A percentile compares a stretch with the other conserved stretches of the same genome.
Evolutionary conservation across 306 rosid genomes (phyloP).

Genomic region (Gastrolobium bilobum): DNA sequence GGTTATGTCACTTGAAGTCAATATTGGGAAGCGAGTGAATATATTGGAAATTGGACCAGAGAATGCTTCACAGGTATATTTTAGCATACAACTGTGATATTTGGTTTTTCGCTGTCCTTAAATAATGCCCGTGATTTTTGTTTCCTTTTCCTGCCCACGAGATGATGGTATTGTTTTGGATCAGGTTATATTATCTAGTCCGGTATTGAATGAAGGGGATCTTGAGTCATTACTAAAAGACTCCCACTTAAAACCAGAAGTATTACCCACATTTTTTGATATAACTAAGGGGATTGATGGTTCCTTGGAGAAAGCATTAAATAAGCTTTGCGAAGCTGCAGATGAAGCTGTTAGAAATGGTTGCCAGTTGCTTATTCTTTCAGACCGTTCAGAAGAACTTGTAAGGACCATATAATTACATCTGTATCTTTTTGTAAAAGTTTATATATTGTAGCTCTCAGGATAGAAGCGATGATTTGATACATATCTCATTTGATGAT

Average conservation of each 20-base stretch:
- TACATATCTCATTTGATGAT: slow-evolving; percentile 31
- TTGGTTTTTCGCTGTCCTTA: slow-evolving; percentile 7
- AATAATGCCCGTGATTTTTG: slow-evolving; percentile 33
- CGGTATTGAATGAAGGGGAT: slow-evolving; percentile 92
- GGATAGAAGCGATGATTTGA: slow-evolving; percentile 26
- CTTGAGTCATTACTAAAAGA: slow-evolving; percentile 89
- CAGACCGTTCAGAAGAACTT: slow-evolving; percentile 89
- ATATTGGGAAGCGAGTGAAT: slow-evolving; percentile 86
- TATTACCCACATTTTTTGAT: slow-evolving; percentile 86
- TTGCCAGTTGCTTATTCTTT: slow-evolving; percentile 89
- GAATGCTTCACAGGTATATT: slow-evolving; percentile 93
- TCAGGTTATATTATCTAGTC: slow-evolving; percentile 93
- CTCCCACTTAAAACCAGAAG: slow-evolving; percentile 74
- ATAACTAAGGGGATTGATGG: slow-evolving; percentile 93
- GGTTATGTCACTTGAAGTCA: slow-evolving; percentile 99
- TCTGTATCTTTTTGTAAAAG: slow-evolving; percentile 18
- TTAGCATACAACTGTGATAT: slow-evolving; percentile 33
- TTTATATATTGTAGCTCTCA: slow-evolving; percentile 37
- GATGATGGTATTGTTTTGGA: slow-evolving; percentile 51
- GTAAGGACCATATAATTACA: slow-evolving; percentile 59
- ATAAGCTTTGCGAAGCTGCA: slow-evolving; percentile 95
- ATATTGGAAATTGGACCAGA: slow-evolving; percentile 95
- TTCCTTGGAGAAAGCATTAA: slow-evolving; percentile 81
- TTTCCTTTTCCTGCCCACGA: slow-evolving; percentile 36
- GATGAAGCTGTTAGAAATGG: slow-evolving; percentile 99